Evolutionary conservation across 352 stramenopile genomes (phyloP), one percentile per base, ranked within the genome.

Genomic region (Globisporangium carolinianum): DNA sequence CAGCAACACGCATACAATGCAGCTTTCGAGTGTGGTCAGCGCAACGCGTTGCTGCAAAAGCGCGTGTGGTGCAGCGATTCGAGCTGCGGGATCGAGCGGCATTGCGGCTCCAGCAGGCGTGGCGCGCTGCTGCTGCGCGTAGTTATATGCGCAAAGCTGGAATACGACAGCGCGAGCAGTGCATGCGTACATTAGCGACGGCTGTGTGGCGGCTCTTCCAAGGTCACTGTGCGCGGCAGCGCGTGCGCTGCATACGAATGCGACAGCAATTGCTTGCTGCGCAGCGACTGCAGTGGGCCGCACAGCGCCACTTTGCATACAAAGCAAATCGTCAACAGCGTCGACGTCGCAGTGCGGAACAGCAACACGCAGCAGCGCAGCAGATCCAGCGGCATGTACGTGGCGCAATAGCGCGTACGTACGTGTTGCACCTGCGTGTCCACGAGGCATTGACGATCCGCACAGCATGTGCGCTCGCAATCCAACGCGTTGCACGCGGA

Each of bases 401-500:
- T 8, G 75, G 77, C 0, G 66, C 62, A 24, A 12, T 73, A 3
- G 57, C 69, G 15, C 68, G 77, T 1, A 57, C 54, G 2, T 38
- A 38, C 18, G 76, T 88, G 17, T 3, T 53, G 2, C 58, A 39
- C 7, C 18, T 87, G 15, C 74, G 80, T 3, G 47, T 72, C 1
- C 37, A 68, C 0, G 80, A 88, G 51, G 62, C 76, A 8, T 24
- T 64, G 0, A 47, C 58, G 4, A 75, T 88, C 10, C 69, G 65
- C 3, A 57, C 73, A n/a, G 80, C 80, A 1, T 83, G 77, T 37
- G 54, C 53, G 0, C 49, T 90, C n/a, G 55, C 57, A 0, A 82
- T 90, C 49, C 77, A 90, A 43, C 70, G 80, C 6, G 59, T 82
- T 0, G 52, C 58, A 6, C 71, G 80, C 1, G 80, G 77, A 4